Percentiles rank a stretch among this genome's conserved stretches.
These are phyloP conservation scores for Amphibolis antarctica DNA, from an alignment of 106 monocot genomes.

Conservation along the genomic window DNA sequence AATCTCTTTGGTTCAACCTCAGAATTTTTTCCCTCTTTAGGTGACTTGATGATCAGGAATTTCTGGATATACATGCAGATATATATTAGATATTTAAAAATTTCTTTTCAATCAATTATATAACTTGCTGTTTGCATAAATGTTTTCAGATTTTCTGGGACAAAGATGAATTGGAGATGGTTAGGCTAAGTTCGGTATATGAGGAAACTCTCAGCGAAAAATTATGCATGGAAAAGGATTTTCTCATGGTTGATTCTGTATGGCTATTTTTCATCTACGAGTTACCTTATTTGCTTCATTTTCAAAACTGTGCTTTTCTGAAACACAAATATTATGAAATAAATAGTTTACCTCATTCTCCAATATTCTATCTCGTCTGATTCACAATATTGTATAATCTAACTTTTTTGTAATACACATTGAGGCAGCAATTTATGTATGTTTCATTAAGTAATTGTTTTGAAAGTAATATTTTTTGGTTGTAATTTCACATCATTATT, in stretches of 20 bases:
- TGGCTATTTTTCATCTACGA: conserved; percentile 12
- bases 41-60: no score
- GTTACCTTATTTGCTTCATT: neutral
- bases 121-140: neutral
- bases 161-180: conserved; percentile 55
- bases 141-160: conserved; percentile 65
- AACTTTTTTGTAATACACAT: neutral
- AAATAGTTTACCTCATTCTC: neutral
- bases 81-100: no score
- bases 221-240: conserved; percentile 37
- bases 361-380: neutral
- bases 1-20: neutral
- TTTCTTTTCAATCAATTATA: neutral
- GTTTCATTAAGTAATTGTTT: no score
- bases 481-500: neutral
- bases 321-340: neutral
- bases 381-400: neutral
- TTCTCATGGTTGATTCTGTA: conserved; percentile 39
- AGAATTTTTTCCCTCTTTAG: neutral
- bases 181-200: conserved; percentile 38
- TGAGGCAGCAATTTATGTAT: no score
- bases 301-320: neutral
- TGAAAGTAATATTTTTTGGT: neutral
- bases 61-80: no score
- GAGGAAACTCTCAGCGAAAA: conserved; percentile 41